Evolutionary conservation across 192 early-diverging fungal species (phyloP).

Genomic region (Lobulomyces angularis): DNA sequence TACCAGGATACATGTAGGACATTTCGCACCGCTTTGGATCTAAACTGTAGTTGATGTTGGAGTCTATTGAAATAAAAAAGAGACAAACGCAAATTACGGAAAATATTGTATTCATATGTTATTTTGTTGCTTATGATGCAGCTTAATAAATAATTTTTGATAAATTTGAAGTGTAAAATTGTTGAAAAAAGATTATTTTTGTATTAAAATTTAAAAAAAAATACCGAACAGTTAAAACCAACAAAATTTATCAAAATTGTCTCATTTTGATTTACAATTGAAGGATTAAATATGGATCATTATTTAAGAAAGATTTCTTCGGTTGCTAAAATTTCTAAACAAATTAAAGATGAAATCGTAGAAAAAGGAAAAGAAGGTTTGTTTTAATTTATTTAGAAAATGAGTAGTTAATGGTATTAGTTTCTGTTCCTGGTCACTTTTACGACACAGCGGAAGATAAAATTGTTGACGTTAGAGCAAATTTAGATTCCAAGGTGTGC

Average conservation of each 20-base stretch:
- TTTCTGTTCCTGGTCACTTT: conserved; percentile 67
- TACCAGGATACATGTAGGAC: conserved; percentile 46
- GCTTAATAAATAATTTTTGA: too few species aligned
- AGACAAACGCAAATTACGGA: too few species aligned
- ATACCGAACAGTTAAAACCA: background rate
- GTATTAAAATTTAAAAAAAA: conserved; percentile 2
- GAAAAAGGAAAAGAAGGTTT: conserved; percentile 82
- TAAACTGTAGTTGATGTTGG: conserved; percentile 51
- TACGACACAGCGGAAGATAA: conserved; percentile 86
- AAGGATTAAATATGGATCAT: background rate
- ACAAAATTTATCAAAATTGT: conserved; percentile 1
- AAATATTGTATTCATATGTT: too few species aligned
- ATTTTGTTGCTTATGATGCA: too few species aligned
- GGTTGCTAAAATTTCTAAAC: conserved; percentile 66
- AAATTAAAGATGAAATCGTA: conserved; percentile 70
- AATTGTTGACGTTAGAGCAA: conserved; percentile 57
- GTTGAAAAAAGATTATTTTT: conserved; percentile 4
- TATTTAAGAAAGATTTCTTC: conserved; percentile 5
- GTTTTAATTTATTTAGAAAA: too few species aligned
- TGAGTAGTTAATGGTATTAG: too few species aligned
- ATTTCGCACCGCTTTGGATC: conserved; percentile 39
- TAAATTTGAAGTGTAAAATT: too few species aligned
- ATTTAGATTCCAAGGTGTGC: conserved; percentile 59
- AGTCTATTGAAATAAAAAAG: conserved; percentile 25
- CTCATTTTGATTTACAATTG: too few species aligned